Evolutionary conservation across 148 eudicot species (phyloP), one percentile per base, ranked within the genome.

Genomic region (Rhododendron ferrugineum): DNA sequence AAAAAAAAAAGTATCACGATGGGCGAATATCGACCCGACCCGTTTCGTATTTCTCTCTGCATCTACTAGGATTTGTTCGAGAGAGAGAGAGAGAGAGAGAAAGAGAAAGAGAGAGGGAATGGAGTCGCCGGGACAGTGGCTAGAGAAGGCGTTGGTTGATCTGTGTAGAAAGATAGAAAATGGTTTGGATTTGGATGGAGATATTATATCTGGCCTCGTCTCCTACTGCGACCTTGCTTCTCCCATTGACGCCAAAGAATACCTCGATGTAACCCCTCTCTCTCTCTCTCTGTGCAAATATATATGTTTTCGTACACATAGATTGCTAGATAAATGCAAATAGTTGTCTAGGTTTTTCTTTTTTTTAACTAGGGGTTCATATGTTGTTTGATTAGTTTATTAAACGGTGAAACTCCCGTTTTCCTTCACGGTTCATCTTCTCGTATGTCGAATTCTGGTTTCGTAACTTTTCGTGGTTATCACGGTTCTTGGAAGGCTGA

Each of bases 141-240:
- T 97, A 18, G 98, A 95, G 88, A 94, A 92, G 75, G 93, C 96
- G 50, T 81, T 97, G 88, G 84, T 87, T 30, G 98, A 95, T 72
- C 88, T 97, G 0, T 91, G 98, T 90, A 89, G 44, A 42, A 91
- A 86, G 86, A 85, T 88, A 6, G 88, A 87, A 60, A 88, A 90
- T 0, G 98, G 95, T 30, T 86, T 97, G 42, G 91, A 90, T 80
- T 93, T 95, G 75, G 99, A 97, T 84, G 90, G 73, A 4, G 99
- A 97, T 42, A 80, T 97, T 85, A 95, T 95, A 11, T 94, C 99
- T 5, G 99, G 99, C 22, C 98, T 97, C 60, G 99, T 95, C 83
- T 97, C 99, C 56, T 97, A 97, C 85, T 97, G 99, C 54, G 93
- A 95, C 58, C 88, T 93, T 47, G 99, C 99, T 81, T 89, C 99